Evolutionary conservation across 495 filamentous ascomycete species (phyloP).

Genomic region (Zalerion maritima): DNA sequence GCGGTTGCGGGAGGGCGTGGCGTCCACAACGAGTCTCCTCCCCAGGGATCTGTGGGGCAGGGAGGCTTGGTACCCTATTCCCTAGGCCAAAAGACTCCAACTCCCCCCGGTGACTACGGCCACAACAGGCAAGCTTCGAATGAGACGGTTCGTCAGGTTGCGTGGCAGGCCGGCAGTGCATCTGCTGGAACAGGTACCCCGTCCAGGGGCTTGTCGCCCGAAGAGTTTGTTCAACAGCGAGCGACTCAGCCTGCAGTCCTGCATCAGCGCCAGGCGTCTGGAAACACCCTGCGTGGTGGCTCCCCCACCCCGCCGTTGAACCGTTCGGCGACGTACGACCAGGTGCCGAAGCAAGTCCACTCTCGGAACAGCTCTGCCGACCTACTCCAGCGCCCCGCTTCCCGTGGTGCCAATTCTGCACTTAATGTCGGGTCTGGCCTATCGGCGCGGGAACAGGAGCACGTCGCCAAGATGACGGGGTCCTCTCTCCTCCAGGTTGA

Average conservation of each 20-base stretch:
- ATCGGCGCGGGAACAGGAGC: slow-evolving; percentile 87
- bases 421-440: slow-evolving; percentile 44
- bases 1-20: no score
- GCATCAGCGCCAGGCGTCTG: slow-evolving; percentile 45
- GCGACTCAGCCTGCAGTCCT: slow-evolving; percentile 35
- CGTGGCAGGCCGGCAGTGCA: slow-evolving; percentile 66
- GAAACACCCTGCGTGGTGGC: slow-evolving; percentile 31
- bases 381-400: slow-evolving; percentile 22
- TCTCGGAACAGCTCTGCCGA: slow-evolving; percentile 31
- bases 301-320: slow-evolving; percentile 29
- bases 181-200: slow-evolving; percentile 29
- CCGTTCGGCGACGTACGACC: slow-evolving; percentile 35
- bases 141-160: slow-evolving; percentile 39
- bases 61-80: no score
- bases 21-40: no score
- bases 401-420: slow-evolving; percentile 20
- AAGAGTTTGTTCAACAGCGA: slow-evolving; percentile 81
- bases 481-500: slow-evolving; percentile 65
- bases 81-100: no score
- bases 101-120: slow-evolving; percentile 17
- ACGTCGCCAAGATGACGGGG: slow-evolving; percentile 77
- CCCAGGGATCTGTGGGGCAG: no score
- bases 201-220: slow-evolving; percentile 35
- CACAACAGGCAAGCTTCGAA: slow-evolving; percentile 30
- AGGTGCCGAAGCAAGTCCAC: slow-evolving; percentile 38